A percentile compares a stretch with the other conserved stretches of the same genome.
Evolutionary conservation across 2,329 filamentous ascomycete genomes (phyloP).

Genomic region (Neodidymelliopsis sp.): DNA sequence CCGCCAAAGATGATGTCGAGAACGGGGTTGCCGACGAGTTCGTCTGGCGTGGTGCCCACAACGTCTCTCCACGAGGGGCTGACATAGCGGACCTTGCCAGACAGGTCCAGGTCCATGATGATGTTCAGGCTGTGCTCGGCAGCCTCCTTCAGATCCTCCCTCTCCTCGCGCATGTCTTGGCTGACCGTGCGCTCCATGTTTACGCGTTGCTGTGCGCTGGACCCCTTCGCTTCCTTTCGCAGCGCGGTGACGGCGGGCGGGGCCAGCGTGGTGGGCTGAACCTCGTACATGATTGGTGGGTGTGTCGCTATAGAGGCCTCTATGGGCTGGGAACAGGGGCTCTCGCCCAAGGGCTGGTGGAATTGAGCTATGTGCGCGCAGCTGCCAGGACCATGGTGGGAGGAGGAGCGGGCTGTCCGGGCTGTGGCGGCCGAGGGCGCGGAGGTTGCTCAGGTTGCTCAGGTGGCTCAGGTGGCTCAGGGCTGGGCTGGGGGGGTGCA

Average conservation of each 20-base stretch:
- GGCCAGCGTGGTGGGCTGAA: slow-evolving; percentile 44
- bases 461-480: slow-evolving; percentile 13
- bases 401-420: slow-evolving; percentile 4
- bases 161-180: slow-evolving; percentile 89
- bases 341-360: slow-evolving; percentile 41
- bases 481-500: slow-evolving; percentile 17
- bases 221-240: slow-evolving; percentile 48
- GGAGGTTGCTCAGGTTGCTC: slow-evolving; percentile 14
- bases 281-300: slow-evolving; percentile 38
- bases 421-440: slow-evolving; percentile 8
- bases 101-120: slow-evolving; percentile 90
- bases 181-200: slow-evolving; percentile 72
- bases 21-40: slow-evolving; percentile 78
- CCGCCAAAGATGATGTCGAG: slow-evolving; percentile 83
- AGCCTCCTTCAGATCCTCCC: slow-evolving; percentile 91
- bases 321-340: slow-evolving; percentile 20
- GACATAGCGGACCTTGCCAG: slow-evolving; percentile 92
- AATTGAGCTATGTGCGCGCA: slow-evolving; percentile 38
- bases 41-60: slow-evolving; percentile 77
- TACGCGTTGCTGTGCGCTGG: slow-evolving; percentile 35
- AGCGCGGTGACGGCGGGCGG: slow-evolving; percentile 55
- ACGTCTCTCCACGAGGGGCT: slow-evolving; percentile 96
- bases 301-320: not conserved
- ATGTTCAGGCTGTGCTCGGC: slow-evolving; percentile 97
- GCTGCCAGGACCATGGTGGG: slow-evolving; percentile 45